Conservation (phyloP, 192 early-diverging fungal species). For the Pilobolus umbonatus region DNA sequence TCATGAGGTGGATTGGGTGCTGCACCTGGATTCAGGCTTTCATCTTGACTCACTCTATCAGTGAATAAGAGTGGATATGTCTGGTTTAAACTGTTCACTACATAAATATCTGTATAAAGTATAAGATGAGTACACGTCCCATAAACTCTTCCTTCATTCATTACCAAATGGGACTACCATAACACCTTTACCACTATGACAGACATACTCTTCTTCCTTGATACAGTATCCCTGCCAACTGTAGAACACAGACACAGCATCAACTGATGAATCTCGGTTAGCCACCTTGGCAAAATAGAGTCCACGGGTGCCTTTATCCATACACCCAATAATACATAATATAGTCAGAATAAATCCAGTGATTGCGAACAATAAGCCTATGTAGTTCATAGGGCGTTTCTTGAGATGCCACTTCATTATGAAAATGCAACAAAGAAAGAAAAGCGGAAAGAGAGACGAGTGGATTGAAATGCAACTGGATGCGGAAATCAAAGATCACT, state of each 20-base stretch:
- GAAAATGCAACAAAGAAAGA: no score
- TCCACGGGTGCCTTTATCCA: background rate
- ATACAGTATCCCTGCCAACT: slow-evolving; percentile 25
- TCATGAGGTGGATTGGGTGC: slow-evolving; percentile 27
- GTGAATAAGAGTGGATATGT: slow-evolving; percentile 21
- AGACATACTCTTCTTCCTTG: slow-evolving; percentile 2
- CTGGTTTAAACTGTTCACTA: slow-evolving; percentile 10
- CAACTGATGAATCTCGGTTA: background rate
- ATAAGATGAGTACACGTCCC: background rate
- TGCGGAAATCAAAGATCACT: no score
- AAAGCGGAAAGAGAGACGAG: no score
- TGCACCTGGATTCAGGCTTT: slow-evolving; percentile 14
- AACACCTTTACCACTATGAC: slow-evolving; percentile 9
- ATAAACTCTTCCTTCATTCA: background rate
- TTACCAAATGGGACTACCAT: slow-evolving; percentile 29
- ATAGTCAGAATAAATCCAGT: slow-evolving; percentile 14
- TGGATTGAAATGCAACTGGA: no score
- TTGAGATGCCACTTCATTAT: no score
- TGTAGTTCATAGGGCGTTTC: slow-evolving; percentile 6
- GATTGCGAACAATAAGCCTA: slow-evolving; percentile 18
- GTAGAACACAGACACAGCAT: slow-evolving; percentile 4
- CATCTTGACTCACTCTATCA: slow-evolving; percentile 16
- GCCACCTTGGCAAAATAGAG: slow-evolving; percentile 25
- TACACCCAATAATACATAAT: slow-evolving; percentile 18
- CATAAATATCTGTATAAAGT: slow-evolving; percentile 12